phyloP scores from a whole-genome alignment of 495 filamentous ascomycete species.

The Bryoglossum gracile region DNA sequence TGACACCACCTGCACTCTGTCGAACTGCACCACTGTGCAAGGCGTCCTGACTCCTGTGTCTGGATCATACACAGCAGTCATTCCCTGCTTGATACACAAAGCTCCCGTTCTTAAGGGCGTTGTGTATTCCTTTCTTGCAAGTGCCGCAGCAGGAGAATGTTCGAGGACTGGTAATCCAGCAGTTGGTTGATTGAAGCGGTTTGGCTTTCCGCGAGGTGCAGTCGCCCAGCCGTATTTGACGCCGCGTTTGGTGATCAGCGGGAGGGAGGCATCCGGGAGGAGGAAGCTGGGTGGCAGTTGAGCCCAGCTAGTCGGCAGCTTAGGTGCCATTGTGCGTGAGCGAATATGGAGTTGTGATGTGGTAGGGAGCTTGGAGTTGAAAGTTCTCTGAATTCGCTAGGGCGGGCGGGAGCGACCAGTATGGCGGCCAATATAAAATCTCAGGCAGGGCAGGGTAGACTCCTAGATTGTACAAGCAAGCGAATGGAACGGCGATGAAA shows the following conservation, averaged over 20 bases:
- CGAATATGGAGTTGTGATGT: not conserved
- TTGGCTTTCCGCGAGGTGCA: slow-evolving; percentile 27
- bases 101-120: slow-evolving; percentile 76
- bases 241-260: slow-evolving; percentile 37
- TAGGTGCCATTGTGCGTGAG: slow-evolving; percentile 42
- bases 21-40: slow-evolving; percentile 91
- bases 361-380: slow-evolving; percentile 6
- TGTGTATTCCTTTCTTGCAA: slow-evolving; percentile 66
- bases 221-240: slow-evolving; percentile 51
- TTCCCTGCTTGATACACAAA: slow-evolving; percentile 84
- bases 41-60: slow-evolving; percentile 68
- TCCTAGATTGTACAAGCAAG: not conserved
- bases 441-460: not conserved
- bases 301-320: slow-evolving; percentile 43
- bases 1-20: slow-evolving; percentile 79
- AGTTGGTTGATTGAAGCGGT: slow-evolving; percentile 44
- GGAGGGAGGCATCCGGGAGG: slow-evolving; percentile 36
- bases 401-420: slow-evolving; percentile 13
- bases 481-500: slow-evolving; percentile 14
- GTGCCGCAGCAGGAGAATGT: slow-evolving; percentile 68
- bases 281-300: slow-evolving; percentile 31
- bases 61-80: slow-evolving; percentile 80
- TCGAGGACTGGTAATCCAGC: slow-evolving; percentile 51
- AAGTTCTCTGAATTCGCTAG: slow-evolving; percentile 16
- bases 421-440: slow-evolving; percentile 22